Conservation (phyloP, 1,139 yeast genomes). For the Sugiyamaella castrensis region DNA sequence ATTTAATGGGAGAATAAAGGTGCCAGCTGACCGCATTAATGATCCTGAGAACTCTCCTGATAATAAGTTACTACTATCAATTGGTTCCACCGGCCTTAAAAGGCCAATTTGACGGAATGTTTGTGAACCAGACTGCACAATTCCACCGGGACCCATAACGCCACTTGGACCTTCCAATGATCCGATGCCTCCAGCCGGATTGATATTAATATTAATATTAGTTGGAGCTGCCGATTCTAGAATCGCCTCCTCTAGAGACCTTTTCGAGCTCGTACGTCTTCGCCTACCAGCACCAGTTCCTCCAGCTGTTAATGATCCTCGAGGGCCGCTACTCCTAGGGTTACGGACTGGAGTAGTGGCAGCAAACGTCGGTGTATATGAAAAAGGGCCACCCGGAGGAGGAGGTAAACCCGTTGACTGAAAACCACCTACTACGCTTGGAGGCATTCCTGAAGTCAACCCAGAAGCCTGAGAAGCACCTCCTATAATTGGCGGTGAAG, state of each 20-base stretch:
- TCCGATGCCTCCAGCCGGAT: constrained; percentile 2
- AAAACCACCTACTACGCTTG: not conserved
- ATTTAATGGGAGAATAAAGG: constrained; percentile 27
- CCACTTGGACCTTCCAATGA: constrained; percentile 4
- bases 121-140: constrained; percentile 5
- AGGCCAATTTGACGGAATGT: constrained; percentile 7
- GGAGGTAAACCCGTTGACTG: constrained; percentile 4
- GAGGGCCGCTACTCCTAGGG: constrained; percentile 10
- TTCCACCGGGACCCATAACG: constrained; percentile 9
- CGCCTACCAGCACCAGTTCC: constrained; percentile 21
- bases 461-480: not conserved
- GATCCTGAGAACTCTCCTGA: constrained; percentile 21
- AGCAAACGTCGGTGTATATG: constrained; percentile 26
- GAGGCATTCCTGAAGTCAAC: not conserved
- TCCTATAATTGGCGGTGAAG: constrained; percentile 1
- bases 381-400: constrained; percentile 20
- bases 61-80: constrained; percentile 17
- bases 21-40: constrained; percentile 16
- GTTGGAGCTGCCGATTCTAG: constrained; percentile 30
- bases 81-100: constrained; percentile 9
- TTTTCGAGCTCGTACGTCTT: constrained; percentile 31
- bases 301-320: constrained; percentile 5
- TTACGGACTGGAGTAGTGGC: constrained; percentile 25
- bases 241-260: constrained; percentile 33
- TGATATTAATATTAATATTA: constrained; percentile 18